Percentiles rank a stretch among this genome's conserved stretches.
phyloP scores from a whole-genome alignment of 1,284 basidiomycete species.

The Cryptococcus neoformans region DNA sequence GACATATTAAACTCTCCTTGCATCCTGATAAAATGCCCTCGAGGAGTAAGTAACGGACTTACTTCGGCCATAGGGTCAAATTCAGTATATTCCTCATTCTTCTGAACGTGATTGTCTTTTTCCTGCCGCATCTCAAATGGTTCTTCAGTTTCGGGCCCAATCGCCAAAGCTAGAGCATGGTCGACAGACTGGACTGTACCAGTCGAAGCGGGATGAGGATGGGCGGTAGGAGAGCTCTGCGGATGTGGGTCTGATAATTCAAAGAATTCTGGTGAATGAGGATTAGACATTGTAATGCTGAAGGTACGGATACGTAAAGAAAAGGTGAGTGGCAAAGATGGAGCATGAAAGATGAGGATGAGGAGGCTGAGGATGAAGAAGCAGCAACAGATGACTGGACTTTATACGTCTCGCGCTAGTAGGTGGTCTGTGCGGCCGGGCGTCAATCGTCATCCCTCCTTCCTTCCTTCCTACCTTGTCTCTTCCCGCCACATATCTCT shows the following conservation, averaged over 20 bases:
- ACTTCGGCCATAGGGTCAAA: constrained; percentile 9
- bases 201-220: too few species aligned
- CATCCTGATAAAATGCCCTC: not conserved
- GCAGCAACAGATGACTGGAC: not conserved
- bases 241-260: too few species aligned
- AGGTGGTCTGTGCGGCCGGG: not conserved
- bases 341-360: not conserved
- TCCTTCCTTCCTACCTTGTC: not conserved
- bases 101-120: not conserved
- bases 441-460: not conserved
- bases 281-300: not conserved
- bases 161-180: too few species aligned
- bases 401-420: too few species aligned
- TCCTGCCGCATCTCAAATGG: not conserved
- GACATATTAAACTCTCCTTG: not conserved
- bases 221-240: too few species aligned
- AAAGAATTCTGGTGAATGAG: not conserved
- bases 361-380: not conserved
- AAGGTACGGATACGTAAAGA: not conserved
- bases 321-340: not conserved
- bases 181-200: too few species aligned
- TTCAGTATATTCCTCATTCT: too few species aligned
- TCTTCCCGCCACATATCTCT: too few species aligned
- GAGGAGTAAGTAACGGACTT: too few species aligned
- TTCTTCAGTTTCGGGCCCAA: too few species aligned